Percentiles rank a stretch among this genome's conserved stretches.
Evolutionary conservation across 2,329 filamentous ascomycete species (phyloP).

Genomic region (Xylariaceae sp.): DNA sequence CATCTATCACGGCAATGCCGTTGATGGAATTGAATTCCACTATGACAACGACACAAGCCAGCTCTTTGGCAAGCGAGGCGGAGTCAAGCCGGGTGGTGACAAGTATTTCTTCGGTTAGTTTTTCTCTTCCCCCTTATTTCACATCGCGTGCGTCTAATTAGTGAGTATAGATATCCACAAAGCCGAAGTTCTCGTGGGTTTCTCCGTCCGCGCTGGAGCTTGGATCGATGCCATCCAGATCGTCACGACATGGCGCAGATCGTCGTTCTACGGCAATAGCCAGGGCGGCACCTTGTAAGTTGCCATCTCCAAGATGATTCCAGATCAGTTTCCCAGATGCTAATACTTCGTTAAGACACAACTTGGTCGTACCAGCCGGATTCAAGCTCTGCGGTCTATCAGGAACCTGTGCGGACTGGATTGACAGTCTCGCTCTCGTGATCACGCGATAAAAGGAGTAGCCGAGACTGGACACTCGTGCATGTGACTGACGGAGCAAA

Average conservation of each 20-base stretch:
- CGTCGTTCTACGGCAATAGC: slow-evolving; percentile 76
- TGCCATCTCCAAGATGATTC: background rate
- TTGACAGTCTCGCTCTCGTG: slow-evolving; percentile 81
- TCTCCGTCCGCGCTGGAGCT: slow-evolving; percentile 70
- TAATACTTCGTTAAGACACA: slow-evolving; percentile 56
- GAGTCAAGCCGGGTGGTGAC: slow-evolving; percentile 63
- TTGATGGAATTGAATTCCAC: slow-evolving; percentile 86
- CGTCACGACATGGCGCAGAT: slow-evolving; percentile 85
- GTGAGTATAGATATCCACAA: slow-evolving; percentile 62
- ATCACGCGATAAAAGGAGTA: slow-evolving; percentile 54
- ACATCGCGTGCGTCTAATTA: background rate
- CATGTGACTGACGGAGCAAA: background rate
- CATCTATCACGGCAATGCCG: slow-evolving; percentile 68
- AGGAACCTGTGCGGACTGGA: slow-evolving; percentile 73
- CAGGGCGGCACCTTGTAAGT: slow-evolving; percentile 77
- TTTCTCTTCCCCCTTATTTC: background rate
- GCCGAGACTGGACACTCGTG: no score
- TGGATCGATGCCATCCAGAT: slow-evolving; percentile 90
- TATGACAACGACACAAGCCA: slow-evolving; percentile 85
- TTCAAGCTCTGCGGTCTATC: slow-evolving; percentile 85
- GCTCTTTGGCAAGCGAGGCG: slow-evolving; percentile 71
- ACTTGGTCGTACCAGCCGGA: slow-evolving; percentile 80
- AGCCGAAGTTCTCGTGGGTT: slow-evolving; percentile 83
- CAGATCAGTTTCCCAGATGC: slow-evolving; percentile 8
- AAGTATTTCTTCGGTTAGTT: slow-evolving; percentile 70